Base-by-base conservation (phyloP, 2,329 filamentous ascomycete genomes). In the Setomelanomma holmii region DNA sequence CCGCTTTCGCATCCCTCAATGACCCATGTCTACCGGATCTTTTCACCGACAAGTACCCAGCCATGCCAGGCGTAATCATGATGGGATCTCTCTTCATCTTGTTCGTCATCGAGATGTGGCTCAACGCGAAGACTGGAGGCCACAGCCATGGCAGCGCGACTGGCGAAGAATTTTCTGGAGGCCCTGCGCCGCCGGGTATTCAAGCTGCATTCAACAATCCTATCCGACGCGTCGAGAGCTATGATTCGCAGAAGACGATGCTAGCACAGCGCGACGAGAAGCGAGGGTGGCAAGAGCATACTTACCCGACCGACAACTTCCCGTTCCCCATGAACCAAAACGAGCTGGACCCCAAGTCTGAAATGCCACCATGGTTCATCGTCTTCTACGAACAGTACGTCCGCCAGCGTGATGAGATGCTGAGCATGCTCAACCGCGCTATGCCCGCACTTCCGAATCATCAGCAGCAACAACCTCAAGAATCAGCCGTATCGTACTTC, bases 21-120 rank as follows among this genome's bases (percentile, higher is more conserved):
- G 68, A 78, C 49, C 75, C 76, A 58, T 78, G 85, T 62, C 80
- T 87, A 5, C 85, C 85, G 5, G 79, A 84, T 51, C 73, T 87
- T 5, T 86, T 86, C 68, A 84, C 79, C 23, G 78, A 82, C 0
- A 68, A 85, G 43, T 87, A 87, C 64, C 84, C 84, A 5, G 81
- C 85, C 21, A 78, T 87, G 64, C 83, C 85, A 2, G 85, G 85
- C 62, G 84, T 86, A 21, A 87, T 87, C 70, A 87, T 86, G 83
- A 86, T 87, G 83, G 78, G 56, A 0, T 80, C 85, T 17, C 79
- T 87, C 57, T 86, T 87, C 64, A 68, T 78, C 16, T 76, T 89
- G 3, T 89, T 89, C 64, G 74, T 80, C n/a, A 76, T 87, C 24
- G 84, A 87, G 68, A 82, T 87, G 79, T 86, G 79, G 72, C 79